Base-by-base conservation (phyloP, 768 basidiomycete genomes). In the Clitopilus hobsonii region DNA sequence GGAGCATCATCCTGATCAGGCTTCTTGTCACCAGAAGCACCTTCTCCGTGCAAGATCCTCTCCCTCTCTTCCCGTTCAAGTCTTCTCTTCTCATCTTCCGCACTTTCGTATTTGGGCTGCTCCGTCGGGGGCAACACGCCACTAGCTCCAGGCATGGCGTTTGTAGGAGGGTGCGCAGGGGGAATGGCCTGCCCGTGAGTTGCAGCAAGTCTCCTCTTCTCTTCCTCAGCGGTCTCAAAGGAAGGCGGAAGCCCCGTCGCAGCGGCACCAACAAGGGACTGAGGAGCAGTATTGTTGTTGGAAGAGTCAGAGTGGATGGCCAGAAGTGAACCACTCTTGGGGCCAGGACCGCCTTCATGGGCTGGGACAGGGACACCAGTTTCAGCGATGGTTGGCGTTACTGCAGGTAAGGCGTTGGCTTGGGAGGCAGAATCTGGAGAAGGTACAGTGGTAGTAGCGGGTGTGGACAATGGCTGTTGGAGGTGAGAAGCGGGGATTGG, bases 341-440 rank as follows among this genome's bases (percentile, higher is more conserved):
- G 85, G 2, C 87, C 86, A 38, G 86, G 84, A 6, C 86, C 88
- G 0, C 63, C 68, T 3, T 74, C 70, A 16, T 84, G 80, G 3
- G 84, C 83, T 16, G 76, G 68, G n/a, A 88, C 71, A 16, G 87
- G 88, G n/a, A 88, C 70, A 11, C 86, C 88, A 0, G 89, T 89
- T 65, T 90, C 89, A 8, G 89, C 86, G 6, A 91, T 77, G 3
- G 87, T 89, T 3, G 85, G 87, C 6, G 70, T 71, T n/a, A 66
- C 66, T 25, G 67, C 60, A 7, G 78, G 69, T 38, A 71, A 58
- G 22, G 63, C 60, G 47, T 62, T 59, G 2, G 56, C 27, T 5
- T 72, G 67, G 30, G 69, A 65, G 22, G 48, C 8, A 49, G 23
- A 28, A 28, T 51, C 49, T 5, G 49, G 25, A 16, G 10, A 5